Conservation (phyloP, 495 filamentous ascomycete genomes). For the Hyphodiscus hymeniophilus region DNA sequence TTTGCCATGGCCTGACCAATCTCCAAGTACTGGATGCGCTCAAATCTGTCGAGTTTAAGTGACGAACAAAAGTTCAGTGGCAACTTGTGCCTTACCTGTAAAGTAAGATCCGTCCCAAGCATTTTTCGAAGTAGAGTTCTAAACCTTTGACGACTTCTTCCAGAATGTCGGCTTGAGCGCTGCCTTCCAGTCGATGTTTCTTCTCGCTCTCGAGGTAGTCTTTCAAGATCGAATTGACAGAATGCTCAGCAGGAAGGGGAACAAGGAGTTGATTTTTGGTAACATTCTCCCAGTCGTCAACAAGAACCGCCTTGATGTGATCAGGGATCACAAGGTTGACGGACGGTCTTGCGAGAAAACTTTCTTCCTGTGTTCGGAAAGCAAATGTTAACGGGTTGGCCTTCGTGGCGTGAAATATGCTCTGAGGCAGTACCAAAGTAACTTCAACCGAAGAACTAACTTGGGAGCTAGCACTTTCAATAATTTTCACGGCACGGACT, state of each 20-base stretch:
- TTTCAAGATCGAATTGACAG: slow-evolving; percentile 68
- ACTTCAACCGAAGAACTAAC: too few species aligned
- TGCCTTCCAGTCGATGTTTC: slow-evolving; percentile 52
- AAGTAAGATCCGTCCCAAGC: slow-evolving; percentile 76
- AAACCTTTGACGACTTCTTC: slow-evolving; percentile 81
- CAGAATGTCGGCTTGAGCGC: slow-evolving; percentile 71
- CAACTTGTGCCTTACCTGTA: slow-evolving; percentile 48
- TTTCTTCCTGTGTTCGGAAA: slow-evolving; percentile 60
- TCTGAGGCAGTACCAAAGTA: slow-evolving; percentile 28
- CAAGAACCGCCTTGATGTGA: slow-evolving; percentile 76
- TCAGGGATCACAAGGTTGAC: slow-evolving; percentile 80
- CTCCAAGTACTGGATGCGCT: slow-evolving; percentile 75
- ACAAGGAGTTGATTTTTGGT: slow-evolving; percentile 90
- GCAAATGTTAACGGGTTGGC: slow-evolving; percentile 18
- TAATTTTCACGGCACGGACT: too few species aligned
- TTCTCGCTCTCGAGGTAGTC: slow-evolving; percentile 67
- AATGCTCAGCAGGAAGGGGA: slow-evolving; percentile 64
- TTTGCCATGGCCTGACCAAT: slow-evolving; percentile 56
- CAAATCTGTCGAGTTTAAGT: slow-evolving; percentile 45
- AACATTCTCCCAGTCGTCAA: slow-evolving; percentile 98
- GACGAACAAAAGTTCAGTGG: neutral
- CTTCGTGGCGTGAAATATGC: slow-evolving; percentile 7
- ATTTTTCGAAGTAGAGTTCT: slow-evolving; percentile 85
- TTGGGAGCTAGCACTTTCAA: too few species aligned
- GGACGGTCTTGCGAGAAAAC: slow-evolving; percentile 67